These are phyloP conservation scores for Nakazawaea siamensis DNA, from an alignment of 805 yeast species.

Conservation along the genomic window DNA sequence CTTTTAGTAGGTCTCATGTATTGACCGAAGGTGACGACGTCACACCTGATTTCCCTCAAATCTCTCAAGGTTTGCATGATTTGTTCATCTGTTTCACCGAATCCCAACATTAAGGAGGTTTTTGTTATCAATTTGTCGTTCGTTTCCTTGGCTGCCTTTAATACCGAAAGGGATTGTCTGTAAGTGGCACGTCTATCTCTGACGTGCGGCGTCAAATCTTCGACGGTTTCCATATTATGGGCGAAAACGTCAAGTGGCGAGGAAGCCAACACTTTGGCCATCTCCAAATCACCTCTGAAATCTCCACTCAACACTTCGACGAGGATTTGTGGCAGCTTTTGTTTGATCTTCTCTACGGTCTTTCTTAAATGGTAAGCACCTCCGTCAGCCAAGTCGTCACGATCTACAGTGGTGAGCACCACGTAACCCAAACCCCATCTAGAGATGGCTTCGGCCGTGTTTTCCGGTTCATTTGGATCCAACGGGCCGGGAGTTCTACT, in stretches of 20 bases:
- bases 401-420: conserved; percentile 92
- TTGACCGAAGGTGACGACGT: conserved; percentile 97
- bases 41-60: conserved; percentile 70
- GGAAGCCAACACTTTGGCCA: conserved; percentile 71
- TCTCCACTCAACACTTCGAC: conserved; percentile 96
- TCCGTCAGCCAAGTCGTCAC: conserved; percentile 91
- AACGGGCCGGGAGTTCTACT: conserved; percentile 79
- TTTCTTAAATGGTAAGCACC: conserved; percentile 88
- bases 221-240: conserved; percentile 95
- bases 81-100: conserved; percentile 95
- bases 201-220: conserved; percentile 86
- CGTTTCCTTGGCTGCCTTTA: conserved; percentile 71
- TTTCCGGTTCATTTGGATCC: conserved; percentile 95
- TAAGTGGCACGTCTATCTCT: conserved; percentile 97
- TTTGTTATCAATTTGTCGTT: conserved; percentile 77
- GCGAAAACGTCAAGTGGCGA: conserved; percentile 96
- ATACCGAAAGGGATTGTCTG: conserved; percentile 74
- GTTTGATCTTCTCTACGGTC: conserved; percentile 77
- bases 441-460: conserved; percentile 93
- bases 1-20: conserved; percentile 98
- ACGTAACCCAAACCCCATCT: conserved; percentile 99
- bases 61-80: conserved; percentile 66
- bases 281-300: conserved; percentile 81
- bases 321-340: conserved; percentile 81
- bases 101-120: conserved; percentile 92